Percentiles rank a stretch among this genome's conserved stretches.
Evolutionary conservation across 2,329 filamentous ascomycete species (phyloP).

Genomic region (Coleophoma crateriformis): DNA sequence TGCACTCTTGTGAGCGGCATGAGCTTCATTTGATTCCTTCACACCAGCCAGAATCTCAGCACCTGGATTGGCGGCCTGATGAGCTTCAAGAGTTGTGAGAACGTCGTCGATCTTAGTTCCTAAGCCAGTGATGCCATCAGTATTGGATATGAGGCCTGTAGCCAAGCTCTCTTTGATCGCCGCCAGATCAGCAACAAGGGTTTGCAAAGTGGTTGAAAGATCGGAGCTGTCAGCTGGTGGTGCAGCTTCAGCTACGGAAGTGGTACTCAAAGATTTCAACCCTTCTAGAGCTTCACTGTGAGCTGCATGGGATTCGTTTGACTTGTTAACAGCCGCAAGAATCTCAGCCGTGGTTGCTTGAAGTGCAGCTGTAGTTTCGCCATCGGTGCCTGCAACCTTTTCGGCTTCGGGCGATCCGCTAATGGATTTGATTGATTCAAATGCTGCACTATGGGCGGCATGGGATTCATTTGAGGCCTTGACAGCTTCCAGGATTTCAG

Average conservation of each 20-base stretch:
- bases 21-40: constrained; percentile 18
- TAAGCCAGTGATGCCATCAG: constrained; percentile 2
- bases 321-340: constrained; percentile 8
- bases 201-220: neutral
- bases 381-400: neutral
- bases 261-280: neutral
- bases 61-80: constrained; percentile 11
- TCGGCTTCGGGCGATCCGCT: neutral
- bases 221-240: neutral
- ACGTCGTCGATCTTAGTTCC: constrained; percentile 14
- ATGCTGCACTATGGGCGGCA: neutral
- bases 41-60: constrained; percentile 16
- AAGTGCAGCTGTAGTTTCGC: neutral
- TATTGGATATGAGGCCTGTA: neutral
- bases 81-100: constrained; percentile 13
- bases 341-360: constrained; percentile 1
- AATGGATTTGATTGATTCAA: neutral
- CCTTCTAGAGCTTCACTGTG: neutral
- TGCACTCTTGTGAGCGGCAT: constrained; percentile 11
- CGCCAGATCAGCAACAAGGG: neutral
- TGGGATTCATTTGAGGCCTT: constrained; percentile 2
- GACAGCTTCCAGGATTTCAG: neutral
- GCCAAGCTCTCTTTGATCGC: neutral
- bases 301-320: constrained; percentile 6
- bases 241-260: neutral